phyloP scores from a whole-genome alignment of 2,329 filamentous ascomycete species.

The Calonectria naviculata region DNA sequence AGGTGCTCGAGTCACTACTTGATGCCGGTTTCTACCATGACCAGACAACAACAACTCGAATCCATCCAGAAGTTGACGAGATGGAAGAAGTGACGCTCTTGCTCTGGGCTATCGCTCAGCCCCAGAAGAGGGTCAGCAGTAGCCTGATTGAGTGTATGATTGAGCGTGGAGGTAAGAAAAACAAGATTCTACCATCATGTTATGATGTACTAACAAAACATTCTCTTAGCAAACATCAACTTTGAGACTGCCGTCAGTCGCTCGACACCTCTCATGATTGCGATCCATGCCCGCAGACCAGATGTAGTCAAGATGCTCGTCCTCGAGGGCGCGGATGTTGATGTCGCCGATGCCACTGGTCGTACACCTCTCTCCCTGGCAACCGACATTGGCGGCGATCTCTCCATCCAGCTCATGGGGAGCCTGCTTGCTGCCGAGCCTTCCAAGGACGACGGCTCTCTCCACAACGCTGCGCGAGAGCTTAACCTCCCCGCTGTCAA shows the following conservation, averaged over 20 bases:
- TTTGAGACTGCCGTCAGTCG: constrained; percentile 63
- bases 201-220: constrained; percentile 28
- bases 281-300: constrained; percentile 65
- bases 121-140: constrained; percentile 71
- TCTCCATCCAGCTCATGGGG: constrained; percentile 64
- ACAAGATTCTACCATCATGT: background rate
- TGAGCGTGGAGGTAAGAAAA: constrained; percentile 51
- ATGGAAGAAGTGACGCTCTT: constrained; percentile 68
- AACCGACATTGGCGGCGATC: constrained; percentile 63
- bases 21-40: constrained; percentile 71
- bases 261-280: constrained; percentile 69
- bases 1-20: constrained; percentile 63
- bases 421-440: constrained; percentile 66
- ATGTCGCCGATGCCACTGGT: constrained; percentile 65
- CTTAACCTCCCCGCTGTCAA: constrained; percentile 68
- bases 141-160: constrained; percentile 67
- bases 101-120: constrained; percentile 71
- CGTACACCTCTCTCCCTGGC: constrained; percentile 71
- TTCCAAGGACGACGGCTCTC: constrained; percentile 71
- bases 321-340: constrained; percentile 68
- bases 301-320: constrained; percentile 69
- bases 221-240: constrained; percentile 63
- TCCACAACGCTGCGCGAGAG: constrained; percentile 72
- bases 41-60: constrained; percentile 56
- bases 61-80: constrained; percentile 59